phyloP scores from a whole-genome alignment of 306 rosid species.

The Rosa lucieae region DNA sequence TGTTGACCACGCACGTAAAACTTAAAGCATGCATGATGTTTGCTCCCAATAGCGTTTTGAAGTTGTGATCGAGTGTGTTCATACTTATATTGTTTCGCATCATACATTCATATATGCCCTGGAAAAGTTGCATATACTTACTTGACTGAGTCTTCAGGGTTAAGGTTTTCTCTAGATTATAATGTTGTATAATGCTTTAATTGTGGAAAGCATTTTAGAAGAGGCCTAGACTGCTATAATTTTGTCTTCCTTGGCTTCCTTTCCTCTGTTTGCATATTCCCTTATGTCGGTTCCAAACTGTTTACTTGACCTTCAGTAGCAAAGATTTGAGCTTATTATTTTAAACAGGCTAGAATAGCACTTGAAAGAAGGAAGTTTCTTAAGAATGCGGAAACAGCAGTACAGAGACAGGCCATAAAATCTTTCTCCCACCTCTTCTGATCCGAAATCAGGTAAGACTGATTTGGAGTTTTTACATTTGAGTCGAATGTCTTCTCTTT shows the following conservation, averaged over 20 bases:
- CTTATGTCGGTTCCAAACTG: too few species aligned
- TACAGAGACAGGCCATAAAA: too few species aligned
- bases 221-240: background rate
- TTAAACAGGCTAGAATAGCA: too few species aligned
- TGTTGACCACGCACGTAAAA: background rate
- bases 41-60: background rate
- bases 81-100: background rate
- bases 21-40: constrained; percentile 13
- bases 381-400: too few species aligned
- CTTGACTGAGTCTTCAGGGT: background rate
- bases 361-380: too few species aligned
- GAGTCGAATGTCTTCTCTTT: too few species aligned
- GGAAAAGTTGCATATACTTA: background rate
- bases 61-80: background rate
- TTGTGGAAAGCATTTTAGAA: background rate
- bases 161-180: background rate
- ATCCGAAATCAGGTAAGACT: too few species aligned
- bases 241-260: background rate
- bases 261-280: constrained; percentile 16
- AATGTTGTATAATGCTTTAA: background rate
- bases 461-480: too few species aligned
- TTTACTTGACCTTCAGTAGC: too few species aligned
- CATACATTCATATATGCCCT: background rate
- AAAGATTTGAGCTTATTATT: too few species aligned
- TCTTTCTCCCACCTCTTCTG: too few species aligned